These are phyloP conservation scores for Saccharomyces hybrid DNA, from an alignment of 1,139 yeast species.

Conservation along the genomic window DNA sequence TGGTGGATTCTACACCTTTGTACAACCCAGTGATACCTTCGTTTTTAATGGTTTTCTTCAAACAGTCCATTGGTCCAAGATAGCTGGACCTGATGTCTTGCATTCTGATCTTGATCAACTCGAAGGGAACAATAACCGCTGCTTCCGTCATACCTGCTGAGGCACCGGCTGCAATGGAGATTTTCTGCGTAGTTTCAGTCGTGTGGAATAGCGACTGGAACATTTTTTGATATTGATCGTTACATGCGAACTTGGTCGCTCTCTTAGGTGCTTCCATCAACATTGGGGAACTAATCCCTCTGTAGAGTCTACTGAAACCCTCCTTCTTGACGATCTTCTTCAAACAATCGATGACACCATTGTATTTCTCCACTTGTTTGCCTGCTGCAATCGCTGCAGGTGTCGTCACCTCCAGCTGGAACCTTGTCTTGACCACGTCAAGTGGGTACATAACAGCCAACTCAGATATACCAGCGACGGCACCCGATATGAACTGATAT, in stretches of 20 bases:
- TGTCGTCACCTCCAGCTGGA: constrained; percentile 71
- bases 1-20: constrained; percentile 91
- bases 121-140: constrained; percentile 94
- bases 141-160: constrained; percentile 97
- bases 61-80: constrained; percentile 79
- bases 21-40: constrained; percentile 83
- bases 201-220: constrained; percentile 70
- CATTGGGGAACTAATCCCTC: constrained; percentile 93
- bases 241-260: constrained; percentile 97
- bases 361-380: constrained; percentile 48
- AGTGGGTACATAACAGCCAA: constrained; percentile 95
- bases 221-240: constrained; percentile 91
- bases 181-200: constrained; percentile 62
- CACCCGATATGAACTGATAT: constrained; percentile 90
- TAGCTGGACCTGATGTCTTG: constrained; percentile 82
- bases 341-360: constrained; percentile 78
- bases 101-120: constrained; percentile 73
- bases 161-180: constrained; percentile 90
- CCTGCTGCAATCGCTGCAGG: constrained; percentile 45
- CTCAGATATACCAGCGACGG: constrained; percentile 96
- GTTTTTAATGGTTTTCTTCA: constrained; percentile 57
- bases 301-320: constrained; percentile 75
- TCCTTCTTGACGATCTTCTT: constrained; percentile 76
- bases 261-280: constrained; percentile 99
- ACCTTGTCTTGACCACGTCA: constrained; percentile 96